Evolutionary conservation across 306 rosid species (phyloP), one percentile per base, ranked within the genome.

Genomic region (Gastrolobium bilobum): DNA sequence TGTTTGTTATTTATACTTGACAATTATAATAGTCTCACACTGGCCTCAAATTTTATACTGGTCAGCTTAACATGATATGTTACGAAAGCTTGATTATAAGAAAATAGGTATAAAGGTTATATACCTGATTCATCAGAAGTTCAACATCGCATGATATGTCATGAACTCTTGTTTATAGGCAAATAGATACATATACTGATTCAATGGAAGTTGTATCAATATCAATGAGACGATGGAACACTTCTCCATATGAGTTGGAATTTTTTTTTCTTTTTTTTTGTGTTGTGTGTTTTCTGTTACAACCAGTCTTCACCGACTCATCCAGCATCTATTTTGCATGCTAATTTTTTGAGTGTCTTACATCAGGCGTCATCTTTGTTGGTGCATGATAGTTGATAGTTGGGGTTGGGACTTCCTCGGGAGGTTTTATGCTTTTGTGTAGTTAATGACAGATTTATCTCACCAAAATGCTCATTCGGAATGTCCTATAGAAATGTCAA

Each of bases 401-500:
- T 9, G 6, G 48, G 37, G 48, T 39, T 39, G 38, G 65, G 80
- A 11, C 39, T 56, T 56, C 10, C 35, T 42, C 5, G 31, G 54
- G 11, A 6, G 14, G 29, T 52, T 57, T 61, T 44, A 10, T 75
- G 47, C 15, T 67, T 47, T 61, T 34, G 3, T 46, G 64, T 52
- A 13, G 4, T 33, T 31, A 44, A 29, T 7, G 79, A 15, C 31
- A 40, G n/a, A 35, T 37, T 50, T 9, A 30, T 71, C 70, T 71
- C 48, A 83, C 66, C 68, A 62, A 38, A 76, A 82, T 80, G 29
- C 72, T 53, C 56, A 14, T 63, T 48, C 57, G 53, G 56, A 75
- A 79, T 88, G 72, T 85, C 75, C 81, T 75, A 50, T 86, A 93
- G 99, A 91, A 58, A 91, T 96, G 99, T 79, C 99, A 80, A 93